These are phyloP conservation scores for Cystofilobasidium macerans DNA, from an alignment of 768 basidiomycete genomes.

Conservation along the genomic window DNA sequence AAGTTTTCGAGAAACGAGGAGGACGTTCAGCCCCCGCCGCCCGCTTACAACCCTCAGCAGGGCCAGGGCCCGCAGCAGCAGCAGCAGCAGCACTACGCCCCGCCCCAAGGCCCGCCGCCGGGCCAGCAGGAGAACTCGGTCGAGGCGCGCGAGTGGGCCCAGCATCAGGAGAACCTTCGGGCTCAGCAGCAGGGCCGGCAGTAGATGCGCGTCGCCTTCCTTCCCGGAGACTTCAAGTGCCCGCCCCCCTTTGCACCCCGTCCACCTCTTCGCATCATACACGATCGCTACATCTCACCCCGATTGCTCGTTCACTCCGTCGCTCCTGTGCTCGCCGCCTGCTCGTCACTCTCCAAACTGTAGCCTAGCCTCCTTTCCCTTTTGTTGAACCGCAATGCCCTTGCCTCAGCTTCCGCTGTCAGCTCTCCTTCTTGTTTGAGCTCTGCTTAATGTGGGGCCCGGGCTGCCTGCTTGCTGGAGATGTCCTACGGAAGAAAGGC, in stretches of 20 bases:
- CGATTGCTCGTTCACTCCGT: too few species aligned
- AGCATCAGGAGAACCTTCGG: conserved; percentile 4
- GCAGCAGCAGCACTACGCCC: not conserved
- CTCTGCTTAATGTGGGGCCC: too few species aligned
- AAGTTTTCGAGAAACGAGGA: not conserved
- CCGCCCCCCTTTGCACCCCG: not conserved
- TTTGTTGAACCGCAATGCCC: too few species aligned
- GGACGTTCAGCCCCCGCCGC: conserved; percentile 4
- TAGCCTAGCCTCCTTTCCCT: too few species aligned
- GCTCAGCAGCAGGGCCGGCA: not conserved
- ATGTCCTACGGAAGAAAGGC: too few species aligned
- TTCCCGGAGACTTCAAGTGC: not conserved
- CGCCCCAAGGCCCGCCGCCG: not conserved
- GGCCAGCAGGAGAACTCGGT: not conserved
- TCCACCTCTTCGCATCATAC: not conserved
- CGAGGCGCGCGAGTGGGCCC: conserved; percentile 2
- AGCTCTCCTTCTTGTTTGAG: too few species aligned
- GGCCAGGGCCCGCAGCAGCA: not conserved
- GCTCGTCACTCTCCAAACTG: not conserved
- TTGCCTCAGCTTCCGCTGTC: too few species aligned
- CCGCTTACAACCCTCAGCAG: not conserved
- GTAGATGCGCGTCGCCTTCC: not conserved
- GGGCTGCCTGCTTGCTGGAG: too few species aligned
- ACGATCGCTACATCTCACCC: too few species aligned
- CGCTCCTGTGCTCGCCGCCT: not conserved